Evolutionary conservation across 768 basidiomycete genomes (phyloP).

Genomic region (Tremella fuciformis): DNA sequence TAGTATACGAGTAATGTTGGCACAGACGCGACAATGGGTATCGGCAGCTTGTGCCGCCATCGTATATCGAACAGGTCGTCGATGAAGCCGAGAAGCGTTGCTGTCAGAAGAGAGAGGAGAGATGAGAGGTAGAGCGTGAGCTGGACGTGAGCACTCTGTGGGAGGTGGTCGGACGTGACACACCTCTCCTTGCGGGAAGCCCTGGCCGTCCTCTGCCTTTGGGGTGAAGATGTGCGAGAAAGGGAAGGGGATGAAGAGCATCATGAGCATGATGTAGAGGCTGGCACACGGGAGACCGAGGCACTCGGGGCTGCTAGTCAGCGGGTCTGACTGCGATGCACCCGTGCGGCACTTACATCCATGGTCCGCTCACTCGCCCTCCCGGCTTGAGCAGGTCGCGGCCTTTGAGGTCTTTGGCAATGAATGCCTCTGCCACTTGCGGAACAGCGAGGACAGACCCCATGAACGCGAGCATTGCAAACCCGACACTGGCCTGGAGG

Average conservation of each 20-base stretch:
- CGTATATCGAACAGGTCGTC: slow-evolving; percentile 98
- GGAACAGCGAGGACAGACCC: slow-evolving; percentile 75
- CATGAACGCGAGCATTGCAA: slow-evolving; percentile 77
- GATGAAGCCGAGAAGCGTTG: slow-evolving; percentile 89
- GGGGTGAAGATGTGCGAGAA: slow-evolving; percentile 63
- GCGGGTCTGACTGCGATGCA: not conserved
- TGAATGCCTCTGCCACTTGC: slow-evolving; percentile 73
- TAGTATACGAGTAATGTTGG: slow-evolving; percentile 95
- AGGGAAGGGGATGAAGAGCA: slow-evolving; percentile 91
- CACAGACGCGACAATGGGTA: slow-evolving; percentile 91
- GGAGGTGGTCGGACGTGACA: slow-evolving; percentile 6
- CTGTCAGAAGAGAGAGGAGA: slow-evolving; percentile 83
- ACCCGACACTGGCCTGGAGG: slow-evolving; percentile 73
- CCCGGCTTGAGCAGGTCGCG: slow-evolving; percentile 77
- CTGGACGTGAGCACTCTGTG: slow-evolving; percentile 52
- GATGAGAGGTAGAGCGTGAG: slow-evolving; percentile 90
- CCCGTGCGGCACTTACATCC: slow-evolving; percentile 32
- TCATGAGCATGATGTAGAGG: slow-evolving; percentile 79
- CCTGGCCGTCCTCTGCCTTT: slow-evolving; percentile 30
- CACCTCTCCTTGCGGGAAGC: slow-evolving; percentile 54
- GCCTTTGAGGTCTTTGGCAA: slow-evolving; percentile 77
- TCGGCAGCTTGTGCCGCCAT: slow-evolving; percentile 96
- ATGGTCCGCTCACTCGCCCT: slow-evolving; percentile 27
- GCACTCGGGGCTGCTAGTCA: slow-evolving; percentile 74
- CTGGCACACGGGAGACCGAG: slow-evolving; percentile 85